Conservation (phyloP, 2,329 filamentous ascomycete species). For the Leptographium flavum region DNA sequence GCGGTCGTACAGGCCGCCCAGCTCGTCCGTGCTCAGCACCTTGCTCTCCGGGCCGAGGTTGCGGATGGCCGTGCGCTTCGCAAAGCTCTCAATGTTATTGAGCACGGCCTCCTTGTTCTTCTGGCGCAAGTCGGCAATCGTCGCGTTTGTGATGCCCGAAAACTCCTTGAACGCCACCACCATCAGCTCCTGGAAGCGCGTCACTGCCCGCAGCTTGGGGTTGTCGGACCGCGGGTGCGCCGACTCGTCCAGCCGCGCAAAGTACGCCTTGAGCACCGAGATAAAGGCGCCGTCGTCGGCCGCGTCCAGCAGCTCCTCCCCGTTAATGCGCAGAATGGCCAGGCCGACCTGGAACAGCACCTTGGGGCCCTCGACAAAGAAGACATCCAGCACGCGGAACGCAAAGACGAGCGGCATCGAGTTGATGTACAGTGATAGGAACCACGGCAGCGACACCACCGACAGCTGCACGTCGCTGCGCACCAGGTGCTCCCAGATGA, state of each 20-base stretch:
- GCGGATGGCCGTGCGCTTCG: slow-evolving; percentile 88
- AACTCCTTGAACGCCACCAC: slow-evolving; percentile 99
- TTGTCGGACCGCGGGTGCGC: slow-evolving; percentile 94
- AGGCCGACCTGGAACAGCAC: slow-evolving; percentile 93
- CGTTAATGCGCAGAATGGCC: slow-evolving; percentile 93
- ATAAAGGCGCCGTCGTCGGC: slow-evolving; percentile 94
- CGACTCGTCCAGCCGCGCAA: slow-evolving; percentile 82
- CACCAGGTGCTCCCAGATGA: slow-evolving; percentile 95
- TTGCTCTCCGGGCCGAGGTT: slow-evolving; percentile 96
- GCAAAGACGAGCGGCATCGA: slow-evolving; percentile 98
- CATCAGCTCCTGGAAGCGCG: slow-evolving; percentile 95
- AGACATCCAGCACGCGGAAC: slow-evolving; percentile 90
- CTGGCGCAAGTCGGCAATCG: slow-evolving; percentile 72
- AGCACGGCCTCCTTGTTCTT: slow-evolving; percentile 92
- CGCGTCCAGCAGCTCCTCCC: slow-evolving; percentile 86
- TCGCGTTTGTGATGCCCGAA: slow-evolving; percentile 84
- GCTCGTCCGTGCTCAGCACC: slow-evolving; percentile 67
- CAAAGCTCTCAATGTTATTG: slow-evolving; percentile 92
- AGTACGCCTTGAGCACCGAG: slow-evolving; percentile 88
- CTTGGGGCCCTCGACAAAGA: slow-evolving; percentile 95
- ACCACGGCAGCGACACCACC: slow-evolving; percentile 95
- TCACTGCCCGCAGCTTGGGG: slow-evolving; percentile 83
- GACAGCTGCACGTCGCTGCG: slow-evolving; percentile 95
- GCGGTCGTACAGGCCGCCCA: slow-evolving; percentile 81
- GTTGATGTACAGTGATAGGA: slow-evolving; percentile 95